Conservation (phyloP, 2,329 filamentous ascomycete species). For the Cladosporium phlei region DNA sequence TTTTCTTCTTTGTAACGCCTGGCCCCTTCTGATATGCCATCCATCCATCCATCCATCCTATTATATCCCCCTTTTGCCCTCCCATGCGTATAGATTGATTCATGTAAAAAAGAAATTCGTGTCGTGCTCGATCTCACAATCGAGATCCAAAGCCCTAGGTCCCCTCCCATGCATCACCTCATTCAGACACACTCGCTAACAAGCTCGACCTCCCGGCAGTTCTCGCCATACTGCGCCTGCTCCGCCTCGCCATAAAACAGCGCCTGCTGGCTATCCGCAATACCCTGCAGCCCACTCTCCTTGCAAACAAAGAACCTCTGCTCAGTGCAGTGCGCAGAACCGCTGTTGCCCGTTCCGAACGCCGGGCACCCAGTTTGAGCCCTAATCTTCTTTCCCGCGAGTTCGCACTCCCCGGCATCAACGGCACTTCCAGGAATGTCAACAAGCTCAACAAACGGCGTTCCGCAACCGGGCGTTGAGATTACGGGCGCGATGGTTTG, state of each 20-base stretch:
- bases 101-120: too few species aligned
- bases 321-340: conserved; percentile 2
- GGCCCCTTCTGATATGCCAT: too few species aligned
- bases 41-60: too few species aligned
- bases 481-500: conserved; percentile 3
- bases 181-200: conserved; percentile 11
- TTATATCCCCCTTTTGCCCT: too few species aligned
- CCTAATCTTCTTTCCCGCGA: conserved; percentile 5
- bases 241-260: conserved; percentile 8
- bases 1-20: too few species aligned
- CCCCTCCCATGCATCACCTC: too few species aligned
- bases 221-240: conserved; percentile 2
- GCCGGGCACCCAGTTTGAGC: conserved; percentile 13
- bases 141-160: too few species aligned
- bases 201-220: conserved; percentile 11
- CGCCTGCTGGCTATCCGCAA: conserved; percentile 8
- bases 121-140: too few species aligned
- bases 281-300: conserved; percentile 4
- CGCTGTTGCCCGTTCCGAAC: conserved; percentile 5
- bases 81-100: too few species aligned
- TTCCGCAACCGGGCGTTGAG: conserved; percentile 11
- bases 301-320: conserved; percentile 12
- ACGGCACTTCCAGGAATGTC: conserved; percentile 1
- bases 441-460: conserved; percentile 1
- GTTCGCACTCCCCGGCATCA: conserved; percentile 4